Base-by-base conservation (phyloP, 192 early-diverging fungal species). In the Backusella westeae region DNA sequence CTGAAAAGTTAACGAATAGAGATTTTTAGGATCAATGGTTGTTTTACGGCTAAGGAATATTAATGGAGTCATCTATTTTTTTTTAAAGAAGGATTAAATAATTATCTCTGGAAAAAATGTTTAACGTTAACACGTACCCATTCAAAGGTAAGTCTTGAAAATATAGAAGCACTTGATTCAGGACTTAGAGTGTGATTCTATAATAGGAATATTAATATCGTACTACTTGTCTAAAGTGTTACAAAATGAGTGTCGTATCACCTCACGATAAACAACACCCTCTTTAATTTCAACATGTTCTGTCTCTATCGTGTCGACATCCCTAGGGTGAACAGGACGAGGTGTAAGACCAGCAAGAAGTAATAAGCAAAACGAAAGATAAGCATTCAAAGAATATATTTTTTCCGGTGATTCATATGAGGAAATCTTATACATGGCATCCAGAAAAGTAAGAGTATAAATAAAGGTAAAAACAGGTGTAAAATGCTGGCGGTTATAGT, bases 121-220 rank as follows among this genome's bases (percentile, higher is more conserved):
- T 36, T 34, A 8, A 39, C 21, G 3, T 26, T 46, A 15, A 10
- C 14, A 32, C 70, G 3, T 39, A 74, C 73, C 77, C 77, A 79
- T 34, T 74, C 67, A 32, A 79, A 79, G 17, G 35, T 1, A 14
- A 70, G 38, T 73, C 77, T 74, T n/a, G 72, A 74, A 73, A 74
- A 53, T 17, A 79, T 67, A 42, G 72, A 53, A 1, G 77, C 72
- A n/a, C 14, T 67, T 5, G 77, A 39, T 74, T 79, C 77, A 12
- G 77, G 72, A 42, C 72, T 69, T 15, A 79, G 26, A 34, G 15
- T 4, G 44, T 59, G 34, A 6, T 56, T 42, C 77, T 79, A 34
- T 9, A 14, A 23, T 0, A 32, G 12, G 8, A 39, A 75, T 8
- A 34, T 32, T 68, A 38, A 75, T 9, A 63, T 63, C 2, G 39